Evolutionary conservation across 148 eudicot species (phyloP), one percentile per base, ranked within the genome.

Genomic region (Cornus suecica): DNA sequence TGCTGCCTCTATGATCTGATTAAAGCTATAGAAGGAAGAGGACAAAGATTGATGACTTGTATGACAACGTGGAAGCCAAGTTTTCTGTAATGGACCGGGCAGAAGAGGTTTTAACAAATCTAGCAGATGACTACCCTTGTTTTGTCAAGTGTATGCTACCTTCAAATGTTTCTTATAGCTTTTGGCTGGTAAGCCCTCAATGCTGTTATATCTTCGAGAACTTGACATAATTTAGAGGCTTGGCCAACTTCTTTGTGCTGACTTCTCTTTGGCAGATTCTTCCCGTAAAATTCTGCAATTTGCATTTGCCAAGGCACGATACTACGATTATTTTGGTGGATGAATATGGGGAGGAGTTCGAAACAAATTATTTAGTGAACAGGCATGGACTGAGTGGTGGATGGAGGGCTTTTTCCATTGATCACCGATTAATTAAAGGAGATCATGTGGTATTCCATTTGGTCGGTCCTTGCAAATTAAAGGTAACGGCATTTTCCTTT

Each of bases 351-450:
- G 75, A 85, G 31, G 88, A 83, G 34, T 83, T 70, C 54, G 72
- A 81, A 63, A 77, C 90, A 24, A 83, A 78, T 14, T 87, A 76
- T 79, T 78, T 85, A 10, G 52, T 74, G 28, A 79, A 69, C 14
- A 77, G 90, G 75, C 83, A 87, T 66, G 90, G 90, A 15, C 68
- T 87, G 52, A 87, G 90, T 71, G 90, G 80, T 20, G 90, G 90
- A 54, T 87, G 90, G 90, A 87, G 86, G 70, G 86, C 83, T 15
- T 87, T 87, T 42, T 80, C 90, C 24, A 67, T 84, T 14, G 79
- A 79, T 13, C 90, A 87, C 34, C 63, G 86, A 58, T 62, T 87
- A 69, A 66, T 85, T 7, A 80, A 87, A 72, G 90, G 90, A 54
- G 90, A 87, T 72, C 54, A 79, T 29, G 70, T 87, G 71, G 73